Evolutionary conservation across 225 moss, liverwort and hornwort species (phyloP), one percentile per base, ranked within the genome.

Genomic region (Pleurozium schreberi): DNA sequence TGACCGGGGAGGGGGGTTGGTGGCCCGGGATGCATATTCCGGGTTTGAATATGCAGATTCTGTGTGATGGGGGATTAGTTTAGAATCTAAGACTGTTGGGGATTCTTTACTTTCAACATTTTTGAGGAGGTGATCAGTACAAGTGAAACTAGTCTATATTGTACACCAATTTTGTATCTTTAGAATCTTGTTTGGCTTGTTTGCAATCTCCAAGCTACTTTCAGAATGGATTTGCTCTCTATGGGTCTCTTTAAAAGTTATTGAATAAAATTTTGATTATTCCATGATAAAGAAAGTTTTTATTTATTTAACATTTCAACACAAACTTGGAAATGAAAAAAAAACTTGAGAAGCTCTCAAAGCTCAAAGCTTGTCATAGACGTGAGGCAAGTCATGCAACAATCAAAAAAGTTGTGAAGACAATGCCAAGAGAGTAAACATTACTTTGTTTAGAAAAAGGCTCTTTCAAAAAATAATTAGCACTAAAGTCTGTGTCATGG

Each of bases 201-300:
- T 42, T 70, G 26, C 2, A 1, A 70, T 42, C 5, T 1, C 42
- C 1, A 43, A 27, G 1, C 5, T 43, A 71, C 7, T 40, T 68
- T 23, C 2, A 7, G 0, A 40, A 1, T 40, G 5, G 40, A 25
- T 25, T 8, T 25, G 7, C 0, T 40, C 14, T 13, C 67, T n/a
- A 38, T 38, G 0, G 7, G 7, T n/a, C 2, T 12, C 8, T n/a
- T 68, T 40, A 1, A 23, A 12, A 40, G 22, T 12, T 22, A 23
- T 18, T 70, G 9, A 43, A 71, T 14, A 43, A 71, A 43, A 0
- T 43, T 70, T 15, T 71, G 3, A 71, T 43, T 43, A 9, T 71
- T 43, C 26, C 16, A 43, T 43, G 5, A 71, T 27, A 16, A 71
- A 15, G 3, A 43, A 27, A 42, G 4, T 0, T 40, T 68, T 11